phyloP scores from a whole-genome alignment of 257 asterid genomes.

The Solanum appendiculatum region DNA sequence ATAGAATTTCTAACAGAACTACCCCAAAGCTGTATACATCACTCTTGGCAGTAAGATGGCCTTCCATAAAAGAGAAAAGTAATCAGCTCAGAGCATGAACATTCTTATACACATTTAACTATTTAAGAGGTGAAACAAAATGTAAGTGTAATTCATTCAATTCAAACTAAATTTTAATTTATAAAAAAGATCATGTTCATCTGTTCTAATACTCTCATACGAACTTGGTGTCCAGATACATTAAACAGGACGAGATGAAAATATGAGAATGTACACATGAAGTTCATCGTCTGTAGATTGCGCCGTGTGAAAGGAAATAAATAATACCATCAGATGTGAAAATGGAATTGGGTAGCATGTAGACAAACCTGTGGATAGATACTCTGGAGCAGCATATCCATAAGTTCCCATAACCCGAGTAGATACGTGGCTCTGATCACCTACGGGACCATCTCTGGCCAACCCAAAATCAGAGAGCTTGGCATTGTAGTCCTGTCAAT shows the following conservation, averaged over 20 bases:
- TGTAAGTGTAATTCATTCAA: background rate
- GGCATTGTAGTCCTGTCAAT: constrained; percentile 49
- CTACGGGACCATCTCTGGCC: constrained; percentile 78
- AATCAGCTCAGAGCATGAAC: background rate
- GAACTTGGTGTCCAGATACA: background rate
- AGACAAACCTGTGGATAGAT: constrained; percentile 48
- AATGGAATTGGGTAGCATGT: background rate
- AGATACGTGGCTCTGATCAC: constrained; percentile 60
- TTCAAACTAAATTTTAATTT: background rate
- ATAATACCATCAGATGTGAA: background rate
- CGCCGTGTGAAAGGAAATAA: background rate
- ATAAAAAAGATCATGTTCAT: background rate
- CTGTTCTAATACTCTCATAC: background rate
- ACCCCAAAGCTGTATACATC: constrained; percentile 76
- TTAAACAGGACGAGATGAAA: background rate
- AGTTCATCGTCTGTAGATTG: background rate
- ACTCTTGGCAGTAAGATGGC: constrained; percentile 70
- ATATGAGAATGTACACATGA: background rate
- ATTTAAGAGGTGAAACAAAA: background rate
- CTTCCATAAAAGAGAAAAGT: constrained; percentile 9
- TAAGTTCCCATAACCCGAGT: constrained; percentile 66
- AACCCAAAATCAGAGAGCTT: constrained; percentile 74
- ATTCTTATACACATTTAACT: background rate
- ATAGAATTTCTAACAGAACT: constrained; percentile 54
- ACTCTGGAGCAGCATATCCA: constrained; percentile 70